Evolutionary conservation across 139 green algal species (phyloP).

Genomic region (Zygnema cylindricum): DNA sequence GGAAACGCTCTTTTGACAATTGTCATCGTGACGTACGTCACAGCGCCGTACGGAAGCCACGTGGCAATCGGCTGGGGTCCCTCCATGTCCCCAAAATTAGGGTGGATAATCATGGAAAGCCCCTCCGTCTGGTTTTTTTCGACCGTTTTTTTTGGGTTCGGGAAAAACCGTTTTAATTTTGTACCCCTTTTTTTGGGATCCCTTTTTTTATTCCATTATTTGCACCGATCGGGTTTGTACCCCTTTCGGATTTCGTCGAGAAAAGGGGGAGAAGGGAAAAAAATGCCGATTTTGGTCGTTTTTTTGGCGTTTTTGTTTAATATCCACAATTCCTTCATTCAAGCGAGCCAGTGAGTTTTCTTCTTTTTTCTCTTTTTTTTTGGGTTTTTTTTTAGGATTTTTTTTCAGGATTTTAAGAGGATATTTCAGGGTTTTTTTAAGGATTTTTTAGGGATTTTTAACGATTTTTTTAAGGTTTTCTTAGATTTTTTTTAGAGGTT

Average conservation of each 20-base stretch:
- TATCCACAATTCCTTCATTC: constrained; percentile 26
- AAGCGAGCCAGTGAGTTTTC: constrained; percentile 26
- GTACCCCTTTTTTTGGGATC: neutral
- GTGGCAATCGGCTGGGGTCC: constrained; percentile 23
- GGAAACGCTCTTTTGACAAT: neutral
- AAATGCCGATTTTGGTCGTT: constrained; percentile 31
- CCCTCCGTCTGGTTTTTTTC: neutral
- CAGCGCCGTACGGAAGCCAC: constrained; percentile 40
- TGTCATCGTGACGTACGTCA: neutral
- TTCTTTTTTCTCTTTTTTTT: neutral
- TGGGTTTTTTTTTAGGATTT: neutral
- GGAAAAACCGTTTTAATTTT: neutral
- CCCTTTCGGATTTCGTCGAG: constrained; percentile 14
- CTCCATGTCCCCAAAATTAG: neutral
- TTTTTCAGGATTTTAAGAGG: neutral
- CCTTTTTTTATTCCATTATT: constrained; percentile 31
- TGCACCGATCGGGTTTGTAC: constrained; percentile 20
- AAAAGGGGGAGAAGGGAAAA: neutral
- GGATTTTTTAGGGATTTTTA: neutral
- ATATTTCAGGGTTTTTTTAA: neutral
- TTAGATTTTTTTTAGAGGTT: neutral
- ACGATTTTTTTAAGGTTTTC: too few relatives aligned
- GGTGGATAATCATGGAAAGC: constrained; percentile 43
- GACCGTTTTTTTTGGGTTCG: neutral
- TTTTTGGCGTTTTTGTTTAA: constrained; percentile 32